Evolutionary conservation across 2,329 filamentous ascomycete species (phyloP).

Genomic region (Coniochaeta pulveracea): DNA sequence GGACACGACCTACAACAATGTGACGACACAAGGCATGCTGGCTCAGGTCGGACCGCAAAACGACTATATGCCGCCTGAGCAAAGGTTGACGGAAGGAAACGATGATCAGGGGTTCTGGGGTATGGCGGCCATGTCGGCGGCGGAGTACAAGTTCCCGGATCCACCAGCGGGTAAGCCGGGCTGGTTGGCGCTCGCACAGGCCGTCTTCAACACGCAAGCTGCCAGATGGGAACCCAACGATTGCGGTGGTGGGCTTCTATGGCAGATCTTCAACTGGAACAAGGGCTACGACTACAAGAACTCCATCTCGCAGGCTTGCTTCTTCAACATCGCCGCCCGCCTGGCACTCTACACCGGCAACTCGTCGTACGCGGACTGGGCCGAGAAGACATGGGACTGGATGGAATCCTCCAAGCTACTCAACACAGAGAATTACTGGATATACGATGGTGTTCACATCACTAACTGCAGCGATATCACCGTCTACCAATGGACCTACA

Average conservation of each 20-base stretch:
- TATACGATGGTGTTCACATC: constrained; percentile 38
- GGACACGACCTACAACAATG: constrained; percentile 57
- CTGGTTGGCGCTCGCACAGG: constrained; percentile 51
- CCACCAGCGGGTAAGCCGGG: constrained; percentile 41
- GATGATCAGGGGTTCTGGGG: constrained; percentile 66
- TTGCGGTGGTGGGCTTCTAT: constrained; percentile 62
- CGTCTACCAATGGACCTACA: constrained; percentile 57
- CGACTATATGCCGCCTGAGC: constrained; percentile 65
- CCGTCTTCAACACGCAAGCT: constrained; percentile 61
- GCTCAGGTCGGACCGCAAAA: constrained; percentile 58
- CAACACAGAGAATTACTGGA: constrained; percentile 35
- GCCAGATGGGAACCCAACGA: constrained; percentile 55
- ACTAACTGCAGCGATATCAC: constrained; percentile 40
- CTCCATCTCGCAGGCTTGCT: constrained; percentile 4
- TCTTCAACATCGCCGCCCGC: constrained; percentile 4
- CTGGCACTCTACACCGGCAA: constrained; percentile 52
- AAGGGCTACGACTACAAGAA: constrained; percentile 41
- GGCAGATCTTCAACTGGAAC: constrained; percentile 76
- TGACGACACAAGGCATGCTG: constrained; percentile 54
- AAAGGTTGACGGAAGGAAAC: constrained; percentile 55
- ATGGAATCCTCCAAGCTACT: constrained; percentile 43
- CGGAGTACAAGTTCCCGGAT: constrained; percentile 53
- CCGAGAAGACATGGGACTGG: constrained; percentile 59
- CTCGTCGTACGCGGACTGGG: constrained; percentile 62
- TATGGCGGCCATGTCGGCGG: constrained; percentile 54